These are phyloP conservation scores for Hyaloscypha variabilis DNA, from an alignment of 495 filamentous ascomycete species.

Conservation along the genomic window DNA sequence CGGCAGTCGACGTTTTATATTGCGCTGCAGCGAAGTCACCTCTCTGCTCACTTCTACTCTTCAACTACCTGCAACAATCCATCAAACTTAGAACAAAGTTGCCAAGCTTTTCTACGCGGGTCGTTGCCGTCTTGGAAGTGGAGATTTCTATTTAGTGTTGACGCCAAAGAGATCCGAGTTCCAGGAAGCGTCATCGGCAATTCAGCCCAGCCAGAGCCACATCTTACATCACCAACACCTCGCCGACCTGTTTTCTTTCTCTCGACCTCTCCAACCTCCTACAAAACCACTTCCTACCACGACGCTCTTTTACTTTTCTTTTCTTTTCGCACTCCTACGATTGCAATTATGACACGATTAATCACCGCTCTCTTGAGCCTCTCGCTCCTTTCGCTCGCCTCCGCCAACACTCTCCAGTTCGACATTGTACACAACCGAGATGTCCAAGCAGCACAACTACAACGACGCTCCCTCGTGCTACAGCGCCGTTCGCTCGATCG, in stretches of 20 bases:
- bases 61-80: background rate
- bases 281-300: background rate
- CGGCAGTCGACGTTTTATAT: background rate
- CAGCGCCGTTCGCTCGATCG: slow-evolving; percentile 1
- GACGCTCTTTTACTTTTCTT: background rate
- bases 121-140: background rate
- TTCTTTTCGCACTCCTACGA: background rate
- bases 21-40: background rate
- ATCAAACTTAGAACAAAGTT: background rate
- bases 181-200: background rate
- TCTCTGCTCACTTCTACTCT: background rate
- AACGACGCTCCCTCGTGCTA: slow-evolving; percentile 3
- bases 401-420: slow-evolving; percentile 22
- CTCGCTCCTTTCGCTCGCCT: slow-evolving; percentile 17
- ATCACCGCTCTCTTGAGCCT: background rate
- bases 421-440: slow-evolving; percentile 15
- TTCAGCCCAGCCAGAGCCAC: background rate
- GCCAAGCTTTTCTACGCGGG: background rate
- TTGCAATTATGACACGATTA: background rate
- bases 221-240: background rate
- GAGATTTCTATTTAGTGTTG: background rate
- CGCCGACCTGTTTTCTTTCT: background rate
- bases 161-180: background rate
- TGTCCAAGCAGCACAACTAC: slow-evolving; percentile 22
- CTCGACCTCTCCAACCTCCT: background rate